A percentile compares a stretch with the other conserved stretches of the same genome.
Conservation (phyloP, 139 green algal species). For the Chara braunii region DNA sequence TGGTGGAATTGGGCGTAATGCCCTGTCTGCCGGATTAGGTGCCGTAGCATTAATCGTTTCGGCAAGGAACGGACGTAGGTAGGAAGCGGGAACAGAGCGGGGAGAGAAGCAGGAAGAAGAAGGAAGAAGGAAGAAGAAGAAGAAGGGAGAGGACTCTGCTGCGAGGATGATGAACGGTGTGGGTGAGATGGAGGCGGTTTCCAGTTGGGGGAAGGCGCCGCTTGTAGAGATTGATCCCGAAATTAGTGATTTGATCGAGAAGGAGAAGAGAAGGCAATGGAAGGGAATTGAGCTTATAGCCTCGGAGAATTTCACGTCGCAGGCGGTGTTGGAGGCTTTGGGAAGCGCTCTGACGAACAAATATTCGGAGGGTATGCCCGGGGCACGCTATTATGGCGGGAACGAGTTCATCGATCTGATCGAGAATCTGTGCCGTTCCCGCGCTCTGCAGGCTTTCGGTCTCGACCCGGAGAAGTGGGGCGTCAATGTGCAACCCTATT, state of each 20-base stretch:
- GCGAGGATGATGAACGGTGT: too few relatives aligned
- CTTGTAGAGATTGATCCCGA: slow-evolving; percentile 81
- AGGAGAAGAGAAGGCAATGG: slow-evolving; percentile 89
- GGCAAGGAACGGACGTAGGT: too few relatives aligned
- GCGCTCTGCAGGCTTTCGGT: slow-evolving; percentile 64
- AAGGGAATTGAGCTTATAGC: slow-evolving; percentile 96
- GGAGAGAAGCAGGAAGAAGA: too few relatives aligned
- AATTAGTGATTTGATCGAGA: slow-evolving; percentile 77
- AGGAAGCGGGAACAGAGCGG: too few relatives aligned
- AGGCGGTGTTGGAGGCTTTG: slow-evolving; percentile 86
- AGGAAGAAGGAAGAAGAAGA: too few relatives aligned
- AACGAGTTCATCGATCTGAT: slow-evolving; percentile 74
- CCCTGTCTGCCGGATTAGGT: too few relatives aligned
- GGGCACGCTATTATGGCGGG: slow-evolving; percentile 91
- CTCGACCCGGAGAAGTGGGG: slow-evolving; percentile 61
- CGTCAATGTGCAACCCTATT: slow-evolving; percentile 85
- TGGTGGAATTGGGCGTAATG: too few relatives aligned
- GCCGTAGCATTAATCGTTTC: too few relatives aligned
- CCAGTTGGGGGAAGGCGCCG: slow-evolving; percentile 32
- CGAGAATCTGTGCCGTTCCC: slow-evolving; percentile 64
- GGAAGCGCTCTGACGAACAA: slow-evolving; percentile 97
- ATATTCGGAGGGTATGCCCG: slow-evolving; percentile 90
- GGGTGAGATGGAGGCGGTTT: slow-evolving; percentile 23
- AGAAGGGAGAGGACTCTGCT: too few relatives aligned
- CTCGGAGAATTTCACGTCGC: slow-evolving; percentile 92